These are phyloP conservation scores for Lyophyllum shimeji DNA, from an alignment of 768 basidiomycete genomes.

Conservation along the genomic window DNA sequence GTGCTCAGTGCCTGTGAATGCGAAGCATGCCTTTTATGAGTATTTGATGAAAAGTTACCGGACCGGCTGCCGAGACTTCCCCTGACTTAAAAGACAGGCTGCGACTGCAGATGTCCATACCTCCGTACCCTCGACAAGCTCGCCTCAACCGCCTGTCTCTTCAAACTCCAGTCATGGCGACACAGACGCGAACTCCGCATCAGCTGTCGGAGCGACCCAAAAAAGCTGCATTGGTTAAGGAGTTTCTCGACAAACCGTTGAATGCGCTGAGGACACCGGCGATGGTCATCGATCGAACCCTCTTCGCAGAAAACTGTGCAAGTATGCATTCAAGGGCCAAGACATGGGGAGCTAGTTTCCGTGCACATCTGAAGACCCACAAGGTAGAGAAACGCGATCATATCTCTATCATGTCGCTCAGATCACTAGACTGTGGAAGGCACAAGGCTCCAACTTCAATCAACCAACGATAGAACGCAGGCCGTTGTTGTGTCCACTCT, in stretches of 20 bases:
- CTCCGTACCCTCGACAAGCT: neutral
- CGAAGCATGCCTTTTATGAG: neutral
- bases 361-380: constrained; percentile 85
- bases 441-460: constrained; percentile 63
- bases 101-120: neutral
- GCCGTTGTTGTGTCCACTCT: constrained; percentile 81
- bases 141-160: neutral
- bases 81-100: neutral
- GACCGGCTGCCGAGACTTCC: neutral
- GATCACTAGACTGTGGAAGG: constrained; percentile 70
- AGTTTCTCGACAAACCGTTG: constrained; percentile 60
- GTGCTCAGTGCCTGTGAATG: neutral
- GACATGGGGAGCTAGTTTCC: constrained; percentile 68
- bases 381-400: constrained; percentile 44
- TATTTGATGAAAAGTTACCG: neutral
- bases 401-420: neutral
- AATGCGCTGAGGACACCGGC: constrained; percentile 71
- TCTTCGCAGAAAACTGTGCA: constrained; percentile 74
- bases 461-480: constrained; percentile 49
- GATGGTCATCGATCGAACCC: constrained; percentile 69
- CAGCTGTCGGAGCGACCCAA: constrained; percentile 37
- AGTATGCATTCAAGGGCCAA: constrained; percentile 67
- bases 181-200: constrained; percentile 49
- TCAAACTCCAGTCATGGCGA: constrained; percentile 1
- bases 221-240: constrained; percentile 48